Evolutionary conservation across 2,329 filamentous ascomycete species (phyloP), one percentile per base, ranked within the genome.

Genomic region (Hirsutella rhossiliensis): DNA sequence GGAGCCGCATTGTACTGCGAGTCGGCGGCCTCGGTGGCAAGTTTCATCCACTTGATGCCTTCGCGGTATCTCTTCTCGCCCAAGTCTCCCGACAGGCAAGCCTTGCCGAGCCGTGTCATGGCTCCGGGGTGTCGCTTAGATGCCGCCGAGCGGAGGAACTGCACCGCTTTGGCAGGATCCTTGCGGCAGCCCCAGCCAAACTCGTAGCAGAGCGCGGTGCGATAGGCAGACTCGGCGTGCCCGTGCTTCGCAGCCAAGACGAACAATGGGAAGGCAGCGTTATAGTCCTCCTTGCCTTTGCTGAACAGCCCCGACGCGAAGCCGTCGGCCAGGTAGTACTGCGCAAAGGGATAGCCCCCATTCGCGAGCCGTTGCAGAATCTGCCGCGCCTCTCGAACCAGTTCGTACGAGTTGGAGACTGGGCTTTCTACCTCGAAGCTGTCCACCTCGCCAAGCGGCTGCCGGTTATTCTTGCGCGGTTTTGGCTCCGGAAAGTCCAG

Each of bases 131-230:
- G 92, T 47, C 88, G 86, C 63, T 96, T 97, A 7, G 89, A 86
- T 2, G 92, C 89, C 11, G 89, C 85, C 49, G 84, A 82, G 44
- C 90, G 82, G 58, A 95, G 84, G 62, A 92, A 98, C 60, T 97
- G 89, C 2, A 94, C 85, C 38, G 92, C 90, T 65, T 96, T 96
- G 41, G 84, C 79, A 45, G 85, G 84, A 56, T 96, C 88, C 56
- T 87, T 87, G 45, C 87, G 81, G 56, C 84, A 94, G 36, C 92
- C 92, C 92, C 92, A 98, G 49, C 89, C 92, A 63, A 96, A 97
- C 63, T 98, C 92, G 66, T 97, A 97, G 68, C 89, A 96, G 45
- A 98, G 72, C 15, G 85, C 92, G 43, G 90, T 84, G 44, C 92
- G 84, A 64, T 96, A 98, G 31, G 83, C 89, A 45, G 92, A 92